Evolutionary conservation across 345 rosid genomes (phyloP), one percentile per base, ranked within the genome.

Genomic region (Firmiana major): DNA sequence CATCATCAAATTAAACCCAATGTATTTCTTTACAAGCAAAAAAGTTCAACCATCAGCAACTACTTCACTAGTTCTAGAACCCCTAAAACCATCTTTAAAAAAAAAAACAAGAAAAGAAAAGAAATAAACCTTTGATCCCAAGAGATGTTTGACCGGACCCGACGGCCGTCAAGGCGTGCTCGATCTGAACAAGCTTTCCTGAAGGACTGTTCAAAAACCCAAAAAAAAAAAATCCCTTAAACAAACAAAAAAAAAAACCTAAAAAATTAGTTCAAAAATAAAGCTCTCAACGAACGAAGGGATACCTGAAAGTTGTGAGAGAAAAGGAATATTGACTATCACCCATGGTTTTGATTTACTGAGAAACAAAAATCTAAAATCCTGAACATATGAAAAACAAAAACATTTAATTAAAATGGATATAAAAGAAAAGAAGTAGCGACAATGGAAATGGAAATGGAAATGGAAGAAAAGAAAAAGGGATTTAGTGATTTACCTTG

Each of bases 121-220:
- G 5, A 9, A 31, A 22, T 5, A 6, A 24, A 94, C 98, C 99
- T 88, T 93, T 91, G 80, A 95, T 95, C 21, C 99, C 98, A 13
- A 95, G 79, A 36, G 99, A 95, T 7, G 99, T 95, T 78, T 95
- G 99, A 17, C 99, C 97, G 9, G 98, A 95, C 58, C 98, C 94
- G 31, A 95, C 99, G 12, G 97, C 97, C 3, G 96, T 93, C 74
- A 95, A 80, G 45, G 99, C 99, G 77, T 95, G 98, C 80, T 95
- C 99, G 55, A 91, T 95, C 92, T 95, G 98, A 81, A 95, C 99
- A 28, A 95, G 94, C 93, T 95, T 93, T 15, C 99, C 98, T 19
- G 99, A 93, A 76, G 99, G 99, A 76, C 97, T 95, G 87, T 58
- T 17, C 46, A 34, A 81, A 22, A 66, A 24, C 62, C 73, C 22